Conservation (phyloP, 352 stramenopile genomes). For the Globisporangium megalacanthum region DNA sequence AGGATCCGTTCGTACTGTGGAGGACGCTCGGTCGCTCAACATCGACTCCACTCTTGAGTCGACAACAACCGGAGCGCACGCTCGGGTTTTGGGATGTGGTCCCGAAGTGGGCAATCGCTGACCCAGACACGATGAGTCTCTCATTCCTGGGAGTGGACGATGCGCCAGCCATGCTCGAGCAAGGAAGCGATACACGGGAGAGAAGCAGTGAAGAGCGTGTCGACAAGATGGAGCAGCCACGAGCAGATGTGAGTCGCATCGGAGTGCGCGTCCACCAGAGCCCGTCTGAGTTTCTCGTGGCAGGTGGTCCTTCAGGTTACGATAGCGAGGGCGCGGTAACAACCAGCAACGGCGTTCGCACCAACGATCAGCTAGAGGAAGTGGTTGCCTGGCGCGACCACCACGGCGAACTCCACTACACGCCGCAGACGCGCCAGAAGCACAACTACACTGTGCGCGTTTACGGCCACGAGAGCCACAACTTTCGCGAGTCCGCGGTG, state of each 20-base stretch:
- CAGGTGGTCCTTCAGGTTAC: not conserved
- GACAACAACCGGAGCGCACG: not conserved
- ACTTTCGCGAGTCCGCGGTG: slow-evolving; percentile 24
- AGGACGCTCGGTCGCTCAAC: not conserved
- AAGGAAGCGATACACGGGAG: too few relatives aligned
- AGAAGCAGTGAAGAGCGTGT: not conserved
- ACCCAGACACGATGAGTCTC: not conserved
- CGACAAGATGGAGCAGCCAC: too few relatives aligned
- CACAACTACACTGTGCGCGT: not conserved
- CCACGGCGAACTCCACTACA: slow-evolving; percentile 33
- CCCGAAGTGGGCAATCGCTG: not conserved
- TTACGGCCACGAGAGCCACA: slow-evolving; percentile 30
- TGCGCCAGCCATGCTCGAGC: too few relatives aligned
- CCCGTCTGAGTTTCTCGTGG: slow-evolving; percentile 3
- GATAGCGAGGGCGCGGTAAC: not conserved
- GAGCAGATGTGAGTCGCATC: not conserved
- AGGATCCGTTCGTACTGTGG: slow-evolving; percentile 12
- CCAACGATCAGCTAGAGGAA: slow-evolving; percentile 7
- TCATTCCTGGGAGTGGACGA: not conserved
- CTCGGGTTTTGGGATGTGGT: slow-evolving; percentile 9
- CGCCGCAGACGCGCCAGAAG: slow-evolving; percentile 3
- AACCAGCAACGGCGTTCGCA: not conserved
- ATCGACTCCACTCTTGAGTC: not conserved
- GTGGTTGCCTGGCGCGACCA: slow-evolving; percentile 21
- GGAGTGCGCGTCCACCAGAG: not conserved